Evolutionary conservation across 2,329 filamentous ascomycete species (phyloP), one percentile per base, ranked within the genome.

Genomic region (Penicillium sp.): DNA sequence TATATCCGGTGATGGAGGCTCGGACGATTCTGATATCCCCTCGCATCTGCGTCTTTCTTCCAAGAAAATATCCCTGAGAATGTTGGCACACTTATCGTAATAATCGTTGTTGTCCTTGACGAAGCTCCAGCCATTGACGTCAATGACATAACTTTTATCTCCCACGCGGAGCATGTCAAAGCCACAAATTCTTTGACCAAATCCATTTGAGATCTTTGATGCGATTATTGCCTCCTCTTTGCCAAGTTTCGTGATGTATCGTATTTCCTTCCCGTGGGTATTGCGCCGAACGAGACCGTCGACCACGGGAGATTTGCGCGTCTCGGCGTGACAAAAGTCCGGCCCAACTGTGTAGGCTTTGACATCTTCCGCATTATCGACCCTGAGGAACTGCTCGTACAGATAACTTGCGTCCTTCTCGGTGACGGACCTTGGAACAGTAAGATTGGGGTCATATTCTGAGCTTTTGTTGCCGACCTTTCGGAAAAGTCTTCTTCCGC

Each of bases 401-500:
- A 99, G 85, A 78, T 93, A 99, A 73, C 92, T 97, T 68, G 89
- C 86, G 20, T 82, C 82, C 0, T 86, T 84, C 64, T 97, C 91
- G 1, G 88, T 88, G 59, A 97, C 88, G 50, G 88, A 91, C 37
- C 92, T 82, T 11, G 94, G 94, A 18, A 89, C 76, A 16, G 78
- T 84, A 57, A 99, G 82, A 11, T 87, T 86, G 16, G 89, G 83
- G 57, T 97, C 89, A 68, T 89, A 96, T 73, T 99, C 95, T 1
- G 93, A 97, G 74, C 93, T 97, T 78, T 99, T 99, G 81, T 99
- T 99, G 68, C 95, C 95, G 67, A 99, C 90, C 74, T 99, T 99
- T 56, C 94, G 85, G 76, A 99, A 99, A 4, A 99, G 83, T 64
- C 93, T 90, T 56, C 95, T 84, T 26, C 92, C 95, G 57, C 94